phyloP scores from a whole-genome alignment of 1,139 yeast genomes.

The Taphrina confusa region DNA sequence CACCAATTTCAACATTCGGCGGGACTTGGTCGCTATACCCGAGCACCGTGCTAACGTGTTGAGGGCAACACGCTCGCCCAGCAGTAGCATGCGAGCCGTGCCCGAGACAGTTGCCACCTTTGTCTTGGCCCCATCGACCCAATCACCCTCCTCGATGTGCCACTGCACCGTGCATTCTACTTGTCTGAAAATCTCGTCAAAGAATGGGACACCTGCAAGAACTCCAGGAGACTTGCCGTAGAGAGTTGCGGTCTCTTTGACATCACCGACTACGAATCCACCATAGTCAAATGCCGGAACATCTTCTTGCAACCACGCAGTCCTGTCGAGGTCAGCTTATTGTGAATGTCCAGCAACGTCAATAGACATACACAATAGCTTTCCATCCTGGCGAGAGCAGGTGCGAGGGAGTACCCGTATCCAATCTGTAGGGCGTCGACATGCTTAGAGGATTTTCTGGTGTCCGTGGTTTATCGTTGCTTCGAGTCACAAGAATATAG shows the following conservation, averaged over 20 bases:
- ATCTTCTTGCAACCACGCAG: slow-evolving; percentile 78
- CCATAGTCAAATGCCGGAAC: slow-evolving; percentile 94
- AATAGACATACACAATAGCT: slow-evolving; percentile 55
- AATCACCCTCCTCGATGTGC: slow-evolving; percentile 69
- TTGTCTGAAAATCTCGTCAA: slow-evolving; percentile 78
- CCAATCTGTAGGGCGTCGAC: not conserved
- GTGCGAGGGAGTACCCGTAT: slow-evolving; percentile 22
- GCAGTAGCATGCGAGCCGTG: slow-evolving; percentile 70
- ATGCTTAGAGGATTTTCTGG: no score
- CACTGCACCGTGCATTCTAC: slow-evolving; percentile 57
- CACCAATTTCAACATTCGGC: slow-evolving; percentile 61
- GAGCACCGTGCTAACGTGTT: slow-evolving; percentile 80
- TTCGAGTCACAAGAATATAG: no score
- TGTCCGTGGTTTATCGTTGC: no score
- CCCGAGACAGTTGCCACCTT: slow-evolving; percentile 77
- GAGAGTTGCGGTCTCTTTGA: slow-evolving; percentile 67
- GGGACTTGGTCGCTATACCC: slow-evolving; percentile 85
- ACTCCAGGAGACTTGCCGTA: slow-evolving; percentile 80
- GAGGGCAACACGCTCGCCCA: slow-evolving; percentile 84
- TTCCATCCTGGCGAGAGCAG: slow-evolving; percentile 57
- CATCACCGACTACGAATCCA: slow-evolving; percentile 88
- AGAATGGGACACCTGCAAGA: slow-evolving; percentile 88
- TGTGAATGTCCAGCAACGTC: not conserved
- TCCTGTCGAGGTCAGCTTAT: slow-evolving; percentile 41
- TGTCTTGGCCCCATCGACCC: slow-evolving; percentile 53